A percentile compares a stretch with the other conserved stretches of the same genome.
These are phyloP conservation scores for Xerocomus nothofagi DNA, from an alignment of 1,284 basidiomycete genomes.

Conservation along the genomic window DNA sequence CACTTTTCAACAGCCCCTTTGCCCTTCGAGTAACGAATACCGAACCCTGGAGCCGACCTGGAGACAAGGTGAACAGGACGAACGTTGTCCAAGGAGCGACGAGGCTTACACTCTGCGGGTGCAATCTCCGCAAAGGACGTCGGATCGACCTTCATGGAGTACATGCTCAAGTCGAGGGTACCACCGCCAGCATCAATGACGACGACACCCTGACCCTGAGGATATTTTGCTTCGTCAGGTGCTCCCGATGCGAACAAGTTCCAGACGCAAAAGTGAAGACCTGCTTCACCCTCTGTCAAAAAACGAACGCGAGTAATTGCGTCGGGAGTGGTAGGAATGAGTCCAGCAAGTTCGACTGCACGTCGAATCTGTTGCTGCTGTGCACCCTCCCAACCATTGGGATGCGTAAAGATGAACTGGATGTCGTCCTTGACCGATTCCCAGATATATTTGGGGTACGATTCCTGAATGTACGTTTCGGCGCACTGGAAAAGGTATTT, in stretches of 20 bases:
- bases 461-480: slow-evolving; percentile 43
- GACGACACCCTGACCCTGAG: slow-evolving; percentile 24
- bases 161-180: slow-evolving; percentile 48
- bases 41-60: slow-evolving; percentile 35
- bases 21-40: slow-evolving; percentile 44
- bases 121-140: slow-evolving; percentile 38
- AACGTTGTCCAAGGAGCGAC: slow-evolving; percentile 23
- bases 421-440: slow-evolving; percentile 24
- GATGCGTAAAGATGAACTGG: slow-evolving; percentile 38
- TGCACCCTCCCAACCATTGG: slow-evolving; percentile 39
- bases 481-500: slow-evolving; percentile 45
- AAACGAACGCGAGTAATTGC: slow-evolving; percentile 37
- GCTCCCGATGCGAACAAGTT: too few species aligned
- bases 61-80: slow-evolving; percentile 38
- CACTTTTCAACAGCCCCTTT: slow-evolving; percentile 36
- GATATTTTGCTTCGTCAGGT: too few species aligned
- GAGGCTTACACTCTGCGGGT: slow-evolving; percentile 37
- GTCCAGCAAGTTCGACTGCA: slow-evolving; percentile 31
- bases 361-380: slow-evolving; percentile 37
- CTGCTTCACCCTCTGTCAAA: slow-evolving; percentile 47
- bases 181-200: slow-evolving; percentile 34
- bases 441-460: slow-evolving; percentile 40
- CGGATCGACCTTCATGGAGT: slow-evolving; percentile 26
- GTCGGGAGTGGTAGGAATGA: slow-evolving; percentile 18
- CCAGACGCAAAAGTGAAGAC: slow-evolving; percentile 42